A percentile compares a stretch with the other conserved stretches of the same genome.
Evolutionary conservation across 2,329 filamentous ascomycete species (phyloP).

Genomic region (Salinomyces thailandicus): DNA sequence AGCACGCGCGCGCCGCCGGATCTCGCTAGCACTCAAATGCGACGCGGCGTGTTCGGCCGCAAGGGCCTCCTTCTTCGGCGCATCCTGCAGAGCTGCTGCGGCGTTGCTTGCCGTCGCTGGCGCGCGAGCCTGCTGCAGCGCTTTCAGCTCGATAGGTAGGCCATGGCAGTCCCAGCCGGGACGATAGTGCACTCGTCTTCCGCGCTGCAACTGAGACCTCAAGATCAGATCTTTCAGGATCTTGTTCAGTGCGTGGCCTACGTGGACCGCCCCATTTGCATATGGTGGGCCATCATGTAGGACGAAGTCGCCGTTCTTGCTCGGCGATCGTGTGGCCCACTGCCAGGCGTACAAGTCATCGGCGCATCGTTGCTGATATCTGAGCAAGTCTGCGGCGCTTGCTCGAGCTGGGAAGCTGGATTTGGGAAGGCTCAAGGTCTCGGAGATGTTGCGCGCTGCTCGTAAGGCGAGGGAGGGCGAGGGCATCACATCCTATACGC

Average conservation of each 20-base stretch:
- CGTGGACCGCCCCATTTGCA: constrained; percentile 83
- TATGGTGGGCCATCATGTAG: constrained; percentile 96
- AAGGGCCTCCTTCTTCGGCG: constrained; percentile 20
- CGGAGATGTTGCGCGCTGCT: constrained; percentile 8
- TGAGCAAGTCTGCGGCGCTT: constrained; percentile 31
- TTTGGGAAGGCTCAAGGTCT: constrained; percentile 38
- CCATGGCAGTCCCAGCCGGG: constrained; percentile 98
- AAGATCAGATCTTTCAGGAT: constrained; percentile 90
- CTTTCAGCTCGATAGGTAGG: constrained; percentile 92
- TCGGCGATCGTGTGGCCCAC: constrained; percentile 27
- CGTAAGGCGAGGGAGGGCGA: constrained; percentile 14
- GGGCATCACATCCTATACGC: constrained; percentile 7
- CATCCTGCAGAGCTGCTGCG: constrained; percentile 30
- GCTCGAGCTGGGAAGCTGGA: constrained; percentile 41
- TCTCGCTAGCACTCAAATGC: constrained; percentile 37
- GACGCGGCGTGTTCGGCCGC: constrained; percentile 20
- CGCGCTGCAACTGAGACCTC: constrained; percentile 67
- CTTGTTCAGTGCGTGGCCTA: constrained; percentile 94
- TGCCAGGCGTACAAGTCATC: constrained; percentile 91
- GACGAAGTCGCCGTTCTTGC: constrained; percentile 51
- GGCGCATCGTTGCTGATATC: constrained; percentile 65
- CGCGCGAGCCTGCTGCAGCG: constrained; percentile 49
- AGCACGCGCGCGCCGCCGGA: constrained; percentile 53
- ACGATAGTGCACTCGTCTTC: constrained; percentile 65
- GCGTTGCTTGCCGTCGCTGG: constrained; percentile 11